Percentiles rank a stretch among this genome's conserved stretches.
These are phyloP conservation scores for Balakata baccata DNA, from an alignment of 345 rosid genomes.

Conservation along the genomic window DNA sequence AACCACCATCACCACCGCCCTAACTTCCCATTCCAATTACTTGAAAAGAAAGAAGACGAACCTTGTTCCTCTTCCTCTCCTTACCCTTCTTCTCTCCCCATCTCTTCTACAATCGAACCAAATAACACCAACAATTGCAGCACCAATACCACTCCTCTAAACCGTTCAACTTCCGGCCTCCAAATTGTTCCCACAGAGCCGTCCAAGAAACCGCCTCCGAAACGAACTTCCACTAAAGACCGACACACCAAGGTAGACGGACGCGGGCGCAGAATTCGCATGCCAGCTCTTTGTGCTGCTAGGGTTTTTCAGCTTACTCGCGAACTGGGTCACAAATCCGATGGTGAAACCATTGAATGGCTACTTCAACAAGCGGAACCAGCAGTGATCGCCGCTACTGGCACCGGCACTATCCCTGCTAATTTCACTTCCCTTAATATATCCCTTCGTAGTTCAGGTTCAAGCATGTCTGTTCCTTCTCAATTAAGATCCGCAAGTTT, in stretches of 20 bases:
- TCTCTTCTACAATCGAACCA: conserved; percentile 26
- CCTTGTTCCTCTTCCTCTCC: conserved; percentile 57
- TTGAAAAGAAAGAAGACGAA: conserved; percentile 78
- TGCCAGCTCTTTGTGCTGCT: conserved; percentile 99
- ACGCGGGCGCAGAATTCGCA: conserved; percentile 91
- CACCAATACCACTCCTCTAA: conserved; percentile 23
- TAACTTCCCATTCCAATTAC: conserved; percentile 73
- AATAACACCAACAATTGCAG: conserved; percentile 13
- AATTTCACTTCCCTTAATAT: conserved; percentile 90
- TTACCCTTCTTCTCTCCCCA: conserved; percentile 48
- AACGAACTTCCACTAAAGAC: conserved; percentile 85
- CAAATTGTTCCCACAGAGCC: conserved; percentile 32
- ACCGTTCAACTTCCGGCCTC: conserved; percentile 33
- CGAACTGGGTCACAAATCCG: conserved; percentile 90
- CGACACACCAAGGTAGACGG: conserved; percentile 97
- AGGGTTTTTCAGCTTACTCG: conserved; percentile 93
- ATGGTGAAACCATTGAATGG: conserved; percentile 98
- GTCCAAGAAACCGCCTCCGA: conserved; percentile 68
- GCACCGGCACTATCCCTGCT: conserved; percentile 96
- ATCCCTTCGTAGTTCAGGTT: conserved; percentile 87
- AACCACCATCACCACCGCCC: conserved; percentile 42
- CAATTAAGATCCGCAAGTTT: conserved; percentile 62
- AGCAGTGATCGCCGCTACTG: conserved; percentile 93
- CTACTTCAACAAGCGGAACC: conserved; percentile 98
- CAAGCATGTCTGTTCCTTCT: conserved; percentile 82